Percentiles rank a stretch among this genome's conserved stretches.
phyloP scores from a whole-genome alignment of 352 stramenopile species.

The Peronospora farinosa region DNA sequence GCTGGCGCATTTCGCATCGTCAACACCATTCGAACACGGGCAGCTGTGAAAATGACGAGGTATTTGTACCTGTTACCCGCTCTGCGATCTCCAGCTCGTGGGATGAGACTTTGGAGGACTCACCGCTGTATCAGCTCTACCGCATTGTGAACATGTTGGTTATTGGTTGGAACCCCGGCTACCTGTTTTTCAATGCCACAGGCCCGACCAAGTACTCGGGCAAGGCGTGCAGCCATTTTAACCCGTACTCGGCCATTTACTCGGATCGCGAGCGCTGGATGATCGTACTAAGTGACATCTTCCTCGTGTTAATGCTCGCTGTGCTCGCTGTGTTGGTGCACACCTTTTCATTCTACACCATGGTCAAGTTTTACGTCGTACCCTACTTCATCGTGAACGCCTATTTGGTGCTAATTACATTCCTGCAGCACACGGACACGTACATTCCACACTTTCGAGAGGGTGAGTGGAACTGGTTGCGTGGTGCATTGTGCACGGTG shows the following conservation, averaged over 20 bases:
- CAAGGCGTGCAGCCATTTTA: slow-evolving; percentile 92
- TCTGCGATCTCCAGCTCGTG: slow-evolving; percentile 51
- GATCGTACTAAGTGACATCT: slow-evolving; percentile 90
- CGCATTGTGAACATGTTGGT: slow-evolving; percentile 91
- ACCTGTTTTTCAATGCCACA: slow-evolving; percentile 94
- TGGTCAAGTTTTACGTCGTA: slow-evolving; percentile 92
- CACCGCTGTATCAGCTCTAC: slow-evolving; percentile 91
- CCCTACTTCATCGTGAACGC: slow-evolving; percentile 95
- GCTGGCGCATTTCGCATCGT: slow-evolving; percentile 94
- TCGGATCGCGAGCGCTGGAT: slow-evolving; percentile 88
- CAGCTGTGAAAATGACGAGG: slow-evolving; percentile 94
- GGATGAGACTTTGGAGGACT: slow-evolving; percentile 88
- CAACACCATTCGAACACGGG: slow-evolving; percentile 95
- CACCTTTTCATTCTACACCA: slow-evolving; percentile 67
- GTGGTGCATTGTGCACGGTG: slow-evolving; percentile 94
- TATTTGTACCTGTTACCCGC: slow-evolving; percentile 90
- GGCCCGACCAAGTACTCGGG: slow-evolving; percentile 86
- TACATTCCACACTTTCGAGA: slow-evolving; percentile 95
- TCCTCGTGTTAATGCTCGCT: slow-evolving; percentile 70
- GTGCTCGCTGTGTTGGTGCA: slow-evolving; percentile 49
- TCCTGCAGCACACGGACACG: slow-evolving; percentile 96
- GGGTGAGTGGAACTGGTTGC: slow-evolving; percentile 94
- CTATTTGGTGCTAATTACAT: slow-evolving; percentile 97
- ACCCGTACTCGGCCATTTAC: slow-evolving; percentile 93
- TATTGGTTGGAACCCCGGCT: slow-evolving; percentile 95